Conservation (phyloP, 1,284 basidiomycete genomes). For the Trametes polyzona region DNA sequence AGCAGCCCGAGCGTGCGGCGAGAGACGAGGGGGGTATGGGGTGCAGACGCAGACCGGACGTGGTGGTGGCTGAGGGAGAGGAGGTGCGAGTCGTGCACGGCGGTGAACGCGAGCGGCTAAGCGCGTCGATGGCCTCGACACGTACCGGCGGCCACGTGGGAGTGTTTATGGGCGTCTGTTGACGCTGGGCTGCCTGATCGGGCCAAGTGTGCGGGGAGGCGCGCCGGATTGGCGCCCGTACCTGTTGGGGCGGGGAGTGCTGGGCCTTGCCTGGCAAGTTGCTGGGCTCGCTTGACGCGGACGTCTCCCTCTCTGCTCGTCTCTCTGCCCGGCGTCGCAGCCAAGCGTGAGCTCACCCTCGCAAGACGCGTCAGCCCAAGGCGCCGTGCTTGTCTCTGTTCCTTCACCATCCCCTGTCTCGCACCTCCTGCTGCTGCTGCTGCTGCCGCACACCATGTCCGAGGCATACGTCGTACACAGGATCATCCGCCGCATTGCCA, state of each 20-base stretch:
- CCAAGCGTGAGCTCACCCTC: background rate
- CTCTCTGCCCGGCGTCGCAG: no score
- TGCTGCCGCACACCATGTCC: conserved; percentile 32
- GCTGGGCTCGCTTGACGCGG: no score
- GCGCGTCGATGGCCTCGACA: background rate
- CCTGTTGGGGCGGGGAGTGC: no score
- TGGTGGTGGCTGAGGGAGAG: conserved; percentile 2
- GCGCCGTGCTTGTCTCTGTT: background rate
- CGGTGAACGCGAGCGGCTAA: background rate
- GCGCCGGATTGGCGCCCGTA: background rate
- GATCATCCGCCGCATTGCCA: conserved; percentile 69
- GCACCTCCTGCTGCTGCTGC: background rate
- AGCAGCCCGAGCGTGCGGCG: background rate
- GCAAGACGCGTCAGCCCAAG: background rate
- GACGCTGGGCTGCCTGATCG: background rate
- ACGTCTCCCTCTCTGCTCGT: no score
- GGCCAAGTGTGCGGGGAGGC: conserved; percentile 1
- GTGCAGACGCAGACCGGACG: background rate
- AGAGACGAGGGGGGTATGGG: background rate
- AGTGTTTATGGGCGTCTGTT: background rate
- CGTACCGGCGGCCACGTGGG: conserved; percentile 17
- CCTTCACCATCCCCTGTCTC: background rate
- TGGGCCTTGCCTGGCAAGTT: no score
- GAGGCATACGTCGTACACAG: conserved; percentile 55
- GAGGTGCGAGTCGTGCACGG: background rate